Base-by-base conservation (phyloP, 306 rosid species). In the Hippophae tibetana region DNA sequence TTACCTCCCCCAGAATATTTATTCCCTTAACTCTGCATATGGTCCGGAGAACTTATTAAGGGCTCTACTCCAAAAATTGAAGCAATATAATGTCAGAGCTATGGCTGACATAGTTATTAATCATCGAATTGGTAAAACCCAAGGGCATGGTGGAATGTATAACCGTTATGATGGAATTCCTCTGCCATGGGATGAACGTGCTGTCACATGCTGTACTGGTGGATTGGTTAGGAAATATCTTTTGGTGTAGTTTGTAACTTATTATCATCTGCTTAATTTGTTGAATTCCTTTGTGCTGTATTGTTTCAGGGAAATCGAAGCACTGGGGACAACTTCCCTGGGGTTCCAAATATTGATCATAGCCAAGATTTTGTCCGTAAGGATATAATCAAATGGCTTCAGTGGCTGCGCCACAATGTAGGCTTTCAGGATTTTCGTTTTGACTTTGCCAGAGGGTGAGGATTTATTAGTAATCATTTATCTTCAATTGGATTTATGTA, bases 391-490 rank as follows among this genome's bases (percentile, higher is more conserved):
- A 85, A 74, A 55, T 90, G 95, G 98, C 84, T 87, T 42, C 76
- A 58, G 65, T 87, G 95, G 96, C 81, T 90, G 25, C 81, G 82
- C 38, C 48, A 70, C 52, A 73, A 62, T 31, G 80, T 83, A 51
- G 95, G 98, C 47, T 90, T 85, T 76, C 84, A 90, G 65, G 98
- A 90, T 78, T 87, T 90, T 74, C 95, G 96, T 31, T 90, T 87
- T 78, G 98, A 87, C 63, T 87, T 83, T 83, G 89, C 84, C 10
- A 83, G 76, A 60, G 98, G 98, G 96, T 87, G 80, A 81, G 59
- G 70, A 7, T 54, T 54, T 11, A 52, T n/a, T 42, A 8, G 18
- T 18, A 23, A 40, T 18, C 44, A 52, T 63, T 49, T 60, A 10
- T 27, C 11, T 27, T 67, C 57, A 12, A 27, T 69, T 25, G 46